Evolutionary conservation across 2,329 filamentous ascomycete genomes (phyloP), one percentile per base, ranked within the genome.

Genomic region (Ophiostoma australiae): DNA sequence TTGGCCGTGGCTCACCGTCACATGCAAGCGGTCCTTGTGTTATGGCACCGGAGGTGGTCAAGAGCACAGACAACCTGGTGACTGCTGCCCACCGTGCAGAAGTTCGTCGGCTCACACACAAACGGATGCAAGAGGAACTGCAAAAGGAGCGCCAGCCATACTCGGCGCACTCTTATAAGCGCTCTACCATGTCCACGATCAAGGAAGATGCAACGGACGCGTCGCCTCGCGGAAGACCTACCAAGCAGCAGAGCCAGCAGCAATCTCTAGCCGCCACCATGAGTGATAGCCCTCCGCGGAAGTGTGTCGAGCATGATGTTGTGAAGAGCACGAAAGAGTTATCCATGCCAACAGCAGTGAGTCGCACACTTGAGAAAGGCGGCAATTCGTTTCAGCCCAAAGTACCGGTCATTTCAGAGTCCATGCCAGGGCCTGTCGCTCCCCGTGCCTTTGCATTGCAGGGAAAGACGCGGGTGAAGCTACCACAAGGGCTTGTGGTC

Each of bases 91-190:
- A 85, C 37, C 81, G 86, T 74, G 86, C 85, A 37, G 86, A 88
- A 74, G 77, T 89, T 70, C 85, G 82, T 74, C 81, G 85, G 27
- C 78, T 88, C 10, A 83, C 85, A 77, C 83, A 84, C 68, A 84
- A 83, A 74, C 82, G 85, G 73, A 88, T 88, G n/a, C 84, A 85
- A 73, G 82, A 87, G 63, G 86, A 88, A 74, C 79, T 89, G 3
- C 81, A 83, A 66, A 82, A 78, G 55, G 85, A 86, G 52, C 78
- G 80, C 48, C 41, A 27, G 15, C 23, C 76, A 4, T 69, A 68
- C 7, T n/a, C 33, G 4, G 13, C 70, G 3, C 72, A 69, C 1
- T 11, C 61, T 0, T 74, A 73, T 58, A 72, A 70, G 66, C 35
- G 67, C 15, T 69, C 71, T 1, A 58, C 72, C 33, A 75, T 75